phyloP scores from a whole-genome alignment of 768 basidiomycete genomes.

The Termitomyces sp. region DNA sequence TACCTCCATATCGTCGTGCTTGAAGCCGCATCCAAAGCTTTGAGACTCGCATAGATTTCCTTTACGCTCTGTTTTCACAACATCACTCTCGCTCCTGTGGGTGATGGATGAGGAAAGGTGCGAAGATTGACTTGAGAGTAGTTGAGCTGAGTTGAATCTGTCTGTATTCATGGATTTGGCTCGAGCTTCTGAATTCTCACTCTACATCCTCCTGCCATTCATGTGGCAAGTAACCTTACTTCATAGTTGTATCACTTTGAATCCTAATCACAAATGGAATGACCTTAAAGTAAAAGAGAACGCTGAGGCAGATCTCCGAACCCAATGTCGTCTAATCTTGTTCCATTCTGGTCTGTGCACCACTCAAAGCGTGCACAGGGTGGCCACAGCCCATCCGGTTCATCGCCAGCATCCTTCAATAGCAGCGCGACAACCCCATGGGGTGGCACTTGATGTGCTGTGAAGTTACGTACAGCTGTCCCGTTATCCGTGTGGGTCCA shows the following conservation, averaged over 20 bases:
- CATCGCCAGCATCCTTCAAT: conserved; percentile 61
- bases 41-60: background rate
- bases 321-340: conserved; percentile 18
- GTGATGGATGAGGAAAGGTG: background rate
- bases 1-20: background rate
- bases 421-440: conserved; percentile 72
- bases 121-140: background rate
- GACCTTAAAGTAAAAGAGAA: background rate
- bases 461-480: conserved; percentile 58
- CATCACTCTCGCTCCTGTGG: background rate
- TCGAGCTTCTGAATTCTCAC: background rate
- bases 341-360: conserved; percentile 62
- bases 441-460: conserved; percentile 47
- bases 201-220: background rate
- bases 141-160: background rate
- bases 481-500: conserved; percentile 76
- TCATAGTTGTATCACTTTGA: background rate
- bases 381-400: conserved; percentile 53
- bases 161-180: background rate
- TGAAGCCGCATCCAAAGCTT: background rate
- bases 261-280: background rate
- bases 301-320: conserved; percentile 1
- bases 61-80: background rate
- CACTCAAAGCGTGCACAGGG: conserved; percentile 56
- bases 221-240: background rate